Evolutionary conservation across 2,329 filamentous ascomycete genomes (phyloP), one percentile per base, ranked within the genome.

Genomic region (Paramyrothecium sp.): DNA sequence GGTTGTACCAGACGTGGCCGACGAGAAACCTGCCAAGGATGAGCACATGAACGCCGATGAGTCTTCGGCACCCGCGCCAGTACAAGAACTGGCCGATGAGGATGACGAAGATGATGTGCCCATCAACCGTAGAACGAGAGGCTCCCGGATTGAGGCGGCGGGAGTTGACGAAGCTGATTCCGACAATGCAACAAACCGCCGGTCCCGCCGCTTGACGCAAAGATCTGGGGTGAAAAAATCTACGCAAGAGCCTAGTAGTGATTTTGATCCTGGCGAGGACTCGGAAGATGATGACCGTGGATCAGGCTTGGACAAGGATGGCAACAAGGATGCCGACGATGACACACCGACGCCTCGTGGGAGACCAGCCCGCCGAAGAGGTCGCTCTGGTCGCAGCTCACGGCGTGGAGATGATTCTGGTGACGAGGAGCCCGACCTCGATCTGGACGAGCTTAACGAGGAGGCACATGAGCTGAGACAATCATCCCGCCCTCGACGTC

Each of bases 361-460:
- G 51, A 77, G 78, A 58, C 74, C 74, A 57, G 69, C 63, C 53
- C 70, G 69, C 61, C 68, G 73, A 57, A 71, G 69, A 66, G 69
- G 71, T 65, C 69, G 78, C 50, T 78, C 78, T 8, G 75, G 76
- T 50, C 79, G 78, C 57, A 78, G 71, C 58, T 78, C 80, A n/a
- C 78, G 79, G 46, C 78, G 77, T 34, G 75, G 74, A 13, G 73
- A 71, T 12, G 82, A 81, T 47, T 87, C 84, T 1, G 82, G 71
- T 61, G 86, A 79, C 62, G 87, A 80, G 61, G 87, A 80, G 64
- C 79, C 77, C 59, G 80, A 82, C 47, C 77, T 88, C 19, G 85
- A 89, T 63, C 73, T 82, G 53, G 83, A 89, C 57, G 87, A 90
- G 66, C 72, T 89, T 54, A 85, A 84, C 7, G 85, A 88, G 70